phyloP scores from a whole-genome alignment of 148 eudicot species.

The Dianthus caryophyllus region DNA sequence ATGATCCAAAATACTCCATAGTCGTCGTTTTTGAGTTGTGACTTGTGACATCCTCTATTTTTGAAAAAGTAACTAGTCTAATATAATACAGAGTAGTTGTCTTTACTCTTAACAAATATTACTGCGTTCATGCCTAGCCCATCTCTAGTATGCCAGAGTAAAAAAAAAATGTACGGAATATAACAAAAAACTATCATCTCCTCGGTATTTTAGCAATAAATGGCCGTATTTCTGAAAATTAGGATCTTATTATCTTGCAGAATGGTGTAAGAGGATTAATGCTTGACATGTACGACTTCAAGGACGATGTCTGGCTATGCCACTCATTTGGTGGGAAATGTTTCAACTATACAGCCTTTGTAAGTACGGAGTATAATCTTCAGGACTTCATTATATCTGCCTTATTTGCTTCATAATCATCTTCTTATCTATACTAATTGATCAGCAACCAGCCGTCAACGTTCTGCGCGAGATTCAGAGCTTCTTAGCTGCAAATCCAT shows the following conservation, averaged over 20 bases:
- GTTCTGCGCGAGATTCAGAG: conserved; percentile 67
- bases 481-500: conserved; percentile 65
- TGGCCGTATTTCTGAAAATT: background rate
- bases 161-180: too few relatives aligned
- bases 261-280: conserved; percentile 90
- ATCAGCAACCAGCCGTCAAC: conserved; percentile 78
- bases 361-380: conserved; percentile 35
- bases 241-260: conserved; percentile 37
- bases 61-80: too few relatives aligned
- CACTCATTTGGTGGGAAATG: conserved; percentile 87
- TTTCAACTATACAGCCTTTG: conserved; percentile 89
- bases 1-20: background rate
- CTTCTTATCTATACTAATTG: conserved; percentile 14
- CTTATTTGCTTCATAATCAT: background rate
- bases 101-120: background rate
- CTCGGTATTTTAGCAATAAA: background rate
- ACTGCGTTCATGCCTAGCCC: background rate
- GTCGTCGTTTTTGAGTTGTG: too few relatives aligned
- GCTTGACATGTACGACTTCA: conserved; percentile 96
- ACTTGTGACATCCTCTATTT: background rate
- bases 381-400: background rate
- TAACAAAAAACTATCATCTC: background rate
- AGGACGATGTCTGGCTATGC: conserved; percentile 85
- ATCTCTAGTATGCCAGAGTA: background rate
- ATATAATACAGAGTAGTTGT: background rate